These are phyloP conservation scores for Metschnikowia kunwiensis DNA, from an alignment of 805 yeast species.

Conservation along the genomic window DNA sequence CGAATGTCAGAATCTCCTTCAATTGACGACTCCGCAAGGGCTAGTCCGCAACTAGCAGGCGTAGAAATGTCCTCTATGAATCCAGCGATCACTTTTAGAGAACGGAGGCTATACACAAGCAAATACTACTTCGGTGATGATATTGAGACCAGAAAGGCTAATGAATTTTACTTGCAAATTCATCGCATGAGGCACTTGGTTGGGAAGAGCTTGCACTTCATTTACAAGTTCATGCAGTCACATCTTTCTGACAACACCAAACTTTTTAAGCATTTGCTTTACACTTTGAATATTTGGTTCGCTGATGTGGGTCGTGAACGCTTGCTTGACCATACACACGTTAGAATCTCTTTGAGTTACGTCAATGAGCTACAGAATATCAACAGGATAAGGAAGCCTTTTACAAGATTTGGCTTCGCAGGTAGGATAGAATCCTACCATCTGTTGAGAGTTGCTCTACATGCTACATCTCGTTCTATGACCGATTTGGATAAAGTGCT, in stretches of 20 bases:
- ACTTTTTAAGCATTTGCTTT: constrained; percentile 57
- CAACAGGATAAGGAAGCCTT: constrained; percentile 62
- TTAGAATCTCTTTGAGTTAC: constrained; percentile 52
- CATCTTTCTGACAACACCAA: constrained; percentile 62
- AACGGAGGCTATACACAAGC: constrained; percentile 58
- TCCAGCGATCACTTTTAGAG: constrained; percentile 55
- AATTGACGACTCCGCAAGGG: constrained; percentile 39
- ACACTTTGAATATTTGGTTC: constrained; percentile 71
- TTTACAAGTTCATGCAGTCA: constrained; percentile 46
- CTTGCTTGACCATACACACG: constrained; percentile 54
- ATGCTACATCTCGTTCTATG: constrained; percentile 70
- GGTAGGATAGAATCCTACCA: constrained; percentile 72
- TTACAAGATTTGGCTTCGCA: constrained; percentile 75
- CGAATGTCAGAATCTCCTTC: constrained; percentile 12
- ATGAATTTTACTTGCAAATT: constrained; percentile 37
- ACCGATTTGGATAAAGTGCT: constrained; percentile 60
- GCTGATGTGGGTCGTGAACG: constrained; percentile 76
- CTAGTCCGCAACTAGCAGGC: constrained; percentile 45
- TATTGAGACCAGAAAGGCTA: constrained; percentile 39
- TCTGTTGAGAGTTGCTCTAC: constrained; percentile 66
- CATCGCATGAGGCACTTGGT: constrained; percentile 60
- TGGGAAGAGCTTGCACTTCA: constrained; percentile 61
- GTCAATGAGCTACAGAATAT: constrained; percentile 60
- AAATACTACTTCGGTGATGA: constrained; percentile 63
- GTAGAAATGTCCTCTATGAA: constrained; percentile 47